These are phyloP conservation scores for Lactarius akahatsu DNA, from an alignment of 768 basidiomycete species.

Conservation along the genomic window DNA sequence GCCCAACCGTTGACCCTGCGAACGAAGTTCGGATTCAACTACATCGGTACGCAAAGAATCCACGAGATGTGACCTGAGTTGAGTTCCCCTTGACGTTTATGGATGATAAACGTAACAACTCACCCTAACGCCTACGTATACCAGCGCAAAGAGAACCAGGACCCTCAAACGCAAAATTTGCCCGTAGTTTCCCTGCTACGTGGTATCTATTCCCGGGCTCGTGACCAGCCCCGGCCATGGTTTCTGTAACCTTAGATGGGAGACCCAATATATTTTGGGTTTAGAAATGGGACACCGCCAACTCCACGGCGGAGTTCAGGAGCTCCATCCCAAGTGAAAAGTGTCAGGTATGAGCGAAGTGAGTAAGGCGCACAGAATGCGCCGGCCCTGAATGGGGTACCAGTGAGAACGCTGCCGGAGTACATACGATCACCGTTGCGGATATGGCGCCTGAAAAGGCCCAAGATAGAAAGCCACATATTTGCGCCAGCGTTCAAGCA, in stretches of 20 bases:
- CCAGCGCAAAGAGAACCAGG: constrained; percentile 35
- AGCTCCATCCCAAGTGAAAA: constrained; percentile 43
- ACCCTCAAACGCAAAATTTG: constrained; percentile 36
- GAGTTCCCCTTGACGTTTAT: constrained; percentile 40
- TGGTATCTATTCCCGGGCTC: constrained; percentile 35
- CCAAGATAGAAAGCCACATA: constrained; percentile 32
- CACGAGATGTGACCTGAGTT: constrained; percentile 45
- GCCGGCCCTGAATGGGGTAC: constrained; percentile 33
- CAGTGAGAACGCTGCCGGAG: not conserved
- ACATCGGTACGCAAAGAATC: constrained; percentile 36
- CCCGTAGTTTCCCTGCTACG: constrained; percentile 33
- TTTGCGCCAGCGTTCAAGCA: constrained; percentile 49
- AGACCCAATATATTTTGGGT: constrained; percentile 32
- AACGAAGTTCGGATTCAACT: not conserved
- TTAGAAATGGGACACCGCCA: constrained; percentile 33
- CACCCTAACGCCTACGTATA: constrained; percentile 46
- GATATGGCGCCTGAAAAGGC: constrained; percentile 34
- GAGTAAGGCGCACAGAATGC: constrained; percentile 43
- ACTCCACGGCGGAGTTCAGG: constrained; percentile 27
- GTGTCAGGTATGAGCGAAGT: constrained; percentile 38
- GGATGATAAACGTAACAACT: constrained; percentile 47
- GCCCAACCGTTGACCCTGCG: constrained; percentile 24
- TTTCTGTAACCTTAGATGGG: constrained; percentile 27
- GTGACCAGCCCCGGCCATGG: constrained; percentile 34
- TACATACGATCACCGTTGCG: not conserved